Evolutionary conservation across 306 rosid genomes (phyloP).

Genomic region (Carpinus fangiana): DNA sequence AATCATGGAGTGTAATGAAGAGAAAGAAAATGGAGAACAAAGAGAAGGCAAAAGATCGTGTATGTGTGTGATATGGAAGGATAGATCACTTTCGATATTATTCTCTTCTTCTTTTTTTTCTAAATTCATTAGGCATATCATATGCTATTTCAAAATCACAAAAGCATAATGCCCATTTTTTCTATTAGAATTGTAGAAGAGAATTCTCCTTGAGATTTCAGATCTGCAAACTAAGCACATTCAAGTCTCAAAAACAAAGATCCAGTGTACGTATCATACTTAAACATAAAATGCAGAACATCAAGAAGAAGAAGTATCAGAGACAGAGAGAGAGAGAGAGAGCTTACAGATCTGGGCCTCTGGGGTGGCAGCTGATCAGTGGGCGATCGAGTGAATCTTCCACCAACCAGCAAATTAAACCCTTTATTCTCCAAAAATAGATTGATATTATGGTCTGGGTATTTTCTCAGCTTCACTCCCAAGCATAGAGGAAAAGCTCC

Average conservation of each 20-base stretch:
- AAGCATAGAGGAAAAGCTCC: slow-evolving; percentile 19
- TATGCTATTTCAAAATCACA: background rate
- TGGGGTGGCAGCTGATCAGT: slow-evolving; percentile 4
- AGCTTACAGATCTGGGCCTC: slow-evolving; percentile 37
- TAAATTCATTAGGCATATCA: background rate
- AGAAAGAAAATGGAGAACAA: background rate
- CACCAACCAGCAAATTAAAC: background rate
- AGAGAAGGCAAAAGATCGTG: background rate
- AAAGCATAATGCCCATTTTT: background rate
- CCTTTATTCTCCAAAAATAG: background rate
- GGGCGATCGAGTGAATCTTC: slow-evolving; percentile 19
- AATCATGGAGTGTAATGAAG: background rate
- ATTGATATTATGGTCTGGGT: slow-evolving; percentile 10
- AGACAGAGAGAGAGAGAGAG: slow-evolving; percentile 18
- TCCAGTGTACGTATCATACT: no score
- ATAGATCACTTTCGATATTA: background rate
- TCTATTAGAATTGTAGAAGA: background rate
- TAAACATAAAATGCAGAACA: background rate
- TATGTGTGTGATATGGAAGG: background rate
- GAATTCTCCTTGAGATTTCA: background rate
- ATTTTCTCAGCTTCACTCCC: slow-evolving; percentile 25
- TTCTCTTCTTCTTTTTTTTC: background rate
- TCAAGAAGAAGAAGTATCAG: background rate
- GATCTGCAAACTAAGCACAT: slow-evolving; percentile 19
- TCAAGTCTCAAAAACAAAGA: background rate